Base-by-base conservation (phyloP, 768 basidiomycete species). In the Kwoniella pini region DNA sequence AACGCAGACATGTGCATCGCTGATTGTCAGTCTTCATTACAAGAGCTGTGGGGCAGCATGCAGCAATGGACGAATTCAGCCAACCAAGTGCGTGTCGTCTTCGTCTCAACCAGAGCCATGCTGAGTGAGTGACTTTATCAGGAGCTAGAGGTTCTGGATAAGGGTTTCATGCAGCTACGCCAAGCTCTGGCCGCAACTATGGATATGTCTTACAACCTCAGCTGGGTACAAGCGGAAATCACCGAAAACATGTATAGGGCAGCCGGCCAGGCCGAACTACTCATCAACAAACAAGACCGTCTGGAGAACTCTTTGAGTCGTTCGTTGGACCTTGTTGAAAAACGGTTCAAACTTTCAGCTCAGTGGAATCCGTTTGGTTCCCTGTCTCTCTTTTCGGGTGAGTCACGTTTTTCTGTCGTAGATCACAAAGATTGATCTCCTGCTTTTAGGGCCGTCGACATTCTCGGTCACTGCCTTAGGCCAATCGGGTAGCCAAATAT, bases 371-470 rank as follows among this genome's bases (percentile, higher is more conserved):
- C 27, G 5, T 42, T 21, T 15, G 24, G 31, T 9, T 42, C 39
- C 4, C 51, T 53, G 22, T 53, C 51, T 13, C 51, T 53, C 5
- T 54, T 54, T 19, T 54, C 53, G 13, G 53, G 53, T 44, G n/a
- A 44, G 40, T 54, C n/a, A 17, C n/a, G 12, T 13, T n/a, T n/a
- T n/a, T 7, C 38, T 10, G 24, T 28, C 10, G 22, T 13, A 28
- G 17, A 17, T 12, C 27, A 2, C 1, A 2, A 30, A n/a, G 5
- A 43, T 28, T 54, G 40, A 42, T 19, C 15, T 17, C 27, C 28
- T 7, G 11, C 26, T 30, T 17, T 24, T 4, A 50, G 48, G 12
- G 5, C 30, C 48, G 11, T 13, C 53, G 13, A n/a, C 40, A 7
- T 7, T 54, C 24, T 31, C 42, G 9, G 15, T 43, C 17, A 13